Base-by-base conservation (phyloP, 495 filamentous ascomycete genomes). In the Aspergillus mulundensis region DNA sequence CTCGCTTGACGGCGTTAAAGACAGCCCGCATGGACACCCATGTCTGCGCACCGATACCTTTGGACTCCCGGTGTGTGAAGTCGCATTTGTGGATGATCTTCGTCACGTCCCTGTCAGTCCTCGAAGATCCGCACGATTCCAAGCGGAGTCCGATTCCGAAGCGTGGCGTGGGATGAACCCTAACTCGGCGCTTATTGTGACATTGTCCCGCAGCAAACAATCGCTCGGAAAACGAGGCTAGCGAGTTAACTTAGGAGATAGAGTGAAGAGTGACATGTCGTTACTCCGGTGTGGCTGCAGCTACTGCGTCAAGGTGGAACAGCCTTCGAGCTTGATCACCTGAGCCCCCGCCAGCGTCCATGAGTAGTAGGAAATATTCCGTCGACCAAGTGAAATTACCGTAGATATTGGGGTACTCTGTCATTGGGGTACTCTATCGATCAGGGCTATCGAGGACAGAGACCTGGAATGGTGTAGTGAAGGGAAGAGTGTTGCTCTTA, bases 201-300 rank as follows among this genome's bases (percentile, higher is more conserved):
- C 18, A 38, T 40, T 67, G 62, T 63, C 65, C 64, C 66, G 58
- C 47, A 39, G 51, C 32, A 25, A 53, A 24, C 16, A 41, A 47
- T 36, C 16, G 36, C 25, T 23, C 23, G 19, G 24, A 39, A 47
- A 25, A 7, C 20, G 11, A 42, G n/a, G 38, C 38, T 40, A 40
- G 38, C 38, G n/a, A 41, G 18, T 15, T 15, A n/a, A 23, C 25
- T 23, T 15, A 7, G 3, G 5, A n/a, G 7, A 46, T 15, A 28
- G 21, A 25, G 21, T 23, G 16, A 7, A 4, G 32, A 44, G 28
- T 38, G 20, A 57, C 38, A n/a, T 44, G 43, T 56, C 54, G 19
- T 20, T 52, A 48, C 55, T 52, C 61, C 58, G 64, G 67, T 71
- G 65, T 70, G 69, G 69, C 67, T 63, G 68, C 61, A 68, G 66